Percentiles rank a stretch among this genome's conserved stretches.
Evolutionary conservation across 306 rosid species (phyloP).

Genomic region (Rosa chinensis): DNA sequence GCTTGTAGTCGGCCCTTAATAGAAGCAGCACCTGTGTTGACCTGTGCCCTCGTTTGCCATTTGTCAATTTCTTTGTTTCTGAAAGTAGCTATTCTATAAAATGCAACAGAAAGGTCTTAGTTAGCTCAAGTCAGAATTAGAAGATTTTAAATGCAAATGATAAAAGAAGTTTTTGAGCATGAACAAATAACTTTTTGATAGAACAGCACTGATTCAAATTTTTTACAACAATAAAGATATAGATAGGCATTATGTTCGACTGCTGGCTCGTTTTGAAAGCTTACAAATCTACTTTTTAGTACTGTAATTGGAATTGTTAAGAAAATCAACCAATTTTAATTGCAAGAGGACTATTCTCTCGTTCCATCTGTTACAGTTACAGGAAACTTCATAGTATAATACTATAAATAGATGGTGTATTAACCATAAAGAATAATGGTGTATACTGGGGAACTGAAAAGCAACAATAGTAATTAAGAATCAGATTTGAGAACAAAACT

Average conservation of each 20-base stretch:
- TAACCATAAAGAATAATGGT: not conserved
- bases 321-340: not conserved
- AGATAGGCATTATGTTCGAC: not conserved
- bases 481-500: no score
- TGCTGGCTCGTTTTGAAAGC: not conserved
- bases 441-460: not conserved
- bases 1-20: slow-evolving; percentile 77
- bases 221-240: not conserved
- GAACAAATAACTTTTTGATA: not conserved
- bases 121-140: not conserved
- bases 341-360: not conserved
- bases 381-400: not conserved
- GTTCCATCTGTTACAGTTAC: not conserved
- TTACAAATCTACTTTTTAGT: not conserved
- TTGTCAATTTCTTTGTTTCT: slow-evolving; percentile 80
- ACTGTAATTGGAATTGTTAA: not conserved
- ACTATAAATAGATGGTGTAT: not conserved
- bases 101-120: slow-evolving; percentile 33
- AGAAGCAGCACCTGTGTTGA: slow-evolving; percentile 88
- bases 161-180: slow-evolving; percentile 10
- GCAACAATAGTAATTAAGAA: no score
- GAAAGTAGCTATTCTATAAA: slow-evolving; percentile 66
- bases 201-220: not conserved
- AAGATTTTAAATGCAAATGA: not conserved
- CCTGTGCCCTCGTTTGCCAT: slow-evolving; percentile 93